These are phyloP conservation scores for Aspergillus chevalieri DNA, from an alignment of 2,329 filamentous ascomycete genomes.

Conservation along the genomic window DNA sequence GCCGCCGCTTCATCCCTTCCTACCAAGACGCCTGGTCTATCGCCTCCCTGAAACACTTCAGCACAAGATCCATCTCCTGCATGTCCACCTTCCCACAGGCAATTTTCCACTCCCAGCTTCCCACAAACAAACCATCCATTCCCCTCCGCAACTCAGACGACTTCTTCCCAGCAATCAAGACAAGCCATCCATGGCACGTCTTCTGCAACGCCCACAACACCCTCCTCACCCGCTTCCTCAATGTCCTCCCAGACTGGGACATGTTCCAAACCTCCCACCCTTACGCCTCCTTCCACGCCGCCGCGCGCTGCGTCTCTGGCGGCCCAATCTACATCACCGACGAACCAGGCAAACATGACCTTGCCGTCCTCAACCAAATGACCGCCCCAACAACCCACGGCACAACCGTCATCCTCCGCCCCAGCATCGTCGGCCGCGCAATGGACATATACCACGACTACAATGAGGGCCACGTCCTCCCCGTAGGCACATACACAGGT, in stretches of 20 bases:
- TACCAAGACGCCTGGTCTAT: conserved; percentile 87
- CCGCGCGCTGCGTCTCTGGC: conserved; percentile 80
- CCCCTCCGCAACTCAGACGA: conserved; percentile 79
- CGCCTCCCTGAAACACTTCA: conserved; percentile 70
- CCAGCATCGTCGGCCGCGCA: conserved; percentile 66
- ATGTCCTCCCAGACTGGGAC: conserved; percentile 78
- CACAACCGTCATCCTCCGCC: conserved; percentile 73
- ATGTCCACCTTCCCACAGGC: conserved; percentile 89
- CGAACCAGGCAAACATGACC: conserved; percentile 71
- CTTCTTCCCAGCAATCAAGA: conserved; percentile 78
- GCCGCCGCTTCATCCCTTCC: conserved; percentile 63
- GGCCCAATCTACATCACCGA: conserved; percentile 95
- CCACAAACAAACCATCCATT: conserved; percentile 65
- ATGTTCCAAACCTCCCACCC: conserved; percentile 65
- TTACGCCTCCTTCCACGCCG: conserved; percentile 80
- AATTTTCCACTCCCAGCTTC: conserved; percentile 77
- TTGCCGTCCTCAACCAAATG: conserved; percentile 71
- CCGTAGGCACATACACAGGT: conserved; percentile 73
- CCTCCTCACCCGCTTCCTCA: conserved; percentile 75
- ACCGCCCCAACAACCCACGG: conserved; percentile 66
- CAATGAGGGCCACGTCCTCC: conserved; percentile 65
- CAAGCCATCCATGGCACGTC: conserved; percentile 88
- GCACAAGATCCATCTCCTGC: conserved; percentile 75
- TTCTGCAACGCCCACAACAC: conserved; percentile 90
- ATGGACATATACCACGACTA: conserved; percentile 70